Evolutionary conservation across 805 yeast genomes (phyloP).

Genomic region (Metschnikowia peoriensis): DNA sequence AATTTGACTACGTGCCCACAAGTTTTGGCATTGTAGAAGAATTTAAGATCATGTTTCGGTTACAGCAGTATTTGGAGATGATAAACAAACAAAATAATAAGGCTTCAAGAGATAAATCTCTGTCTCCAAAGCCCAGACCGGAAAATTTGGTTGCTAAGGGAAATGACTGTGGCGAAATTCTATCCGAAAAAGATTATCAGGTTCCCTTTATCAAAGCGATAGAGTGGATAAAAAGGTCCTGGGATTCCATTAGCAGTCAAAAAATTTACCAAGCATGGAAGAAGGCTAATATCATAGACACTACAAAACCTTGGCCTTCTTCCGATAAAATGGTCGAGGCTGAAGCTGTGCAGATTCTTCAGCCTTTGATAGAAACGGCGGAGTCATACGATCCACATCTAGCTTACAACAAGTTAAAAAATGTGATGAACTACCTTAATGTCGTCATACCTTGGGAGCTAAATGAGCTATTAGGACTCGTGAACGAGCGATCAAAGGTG

Average conservation of each 20-base stretch:
- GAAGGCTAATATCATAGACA: constrained; percentile 32
- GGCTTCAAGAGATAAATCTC: constrained; percentile 3
- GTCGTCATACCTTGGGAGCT: constrained; percentile 59
- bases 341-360: constrained; percentile 16
- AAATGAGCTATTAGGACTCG: constrained; percentile 51
- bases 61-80: constrained; percentile 54
- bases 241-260: constrained; percentile 44
- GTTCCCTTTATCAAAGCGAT: constrained; percentile 55
- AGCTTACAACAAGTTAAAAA: constrained; percentile 42
- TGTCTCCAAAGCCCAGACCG: constrained; percentile 5
- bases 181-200: constrained; percentile 41
- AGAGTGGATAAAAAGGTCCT: constrained; percentile 55
- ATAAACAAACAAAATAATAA: constrained; percentile 24
- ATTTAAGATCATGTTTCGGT: constrained; percentile 55
- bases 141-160: not conserved
- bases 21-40: constrained; percentile 64
- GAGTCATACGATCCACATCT: constrained; percentile 19
- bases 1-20: constrained; percentile 57
- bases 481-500: constrained; percentile 41
- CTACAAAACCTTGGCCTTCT: constrained; percentile 30
- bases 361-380: constrained; percentile 12
- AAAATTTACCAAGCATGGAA: constrained; percentile 36
- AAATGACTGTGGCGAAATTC: constrained; percentile 23
- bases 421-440: constrained; percentile 45
- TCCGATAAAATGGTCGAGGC: constrained; percentile 10